A percentile compares a stretch with the other conserved stretches of the same genome.
Conservation (phyloP, 257 asterid genomes). For the Rhazya stricta region DNA sequence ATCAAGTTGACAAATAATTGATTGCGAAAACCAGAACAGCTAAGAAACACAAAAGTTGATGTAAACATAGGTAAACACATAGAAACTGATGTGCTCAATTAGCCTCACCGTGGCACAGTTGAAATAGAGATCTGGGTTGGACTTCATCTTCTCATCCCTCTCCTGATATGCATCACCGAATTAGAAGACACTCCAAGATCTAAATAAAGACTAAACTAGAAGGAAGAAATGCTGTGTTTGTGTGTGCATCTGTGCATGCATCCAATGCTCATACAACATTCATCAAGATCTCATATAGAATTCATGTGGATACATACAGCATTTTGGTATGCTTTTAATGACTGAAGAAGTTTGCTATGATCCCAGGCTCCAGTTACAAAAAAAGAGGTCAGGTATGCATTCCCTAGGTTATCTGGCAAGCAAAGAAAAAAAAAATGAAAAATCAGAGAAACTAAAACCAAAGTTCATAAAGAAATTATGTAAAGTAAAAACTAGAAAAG, state of each 20-base stretch:
- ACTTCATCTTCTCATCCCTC: constrained; percentile 76
- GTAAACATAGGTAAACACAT: background rate
- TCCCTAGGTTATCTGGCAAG: constrained; percentile 78
- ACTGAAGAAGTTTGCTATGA: constrained; percentile 62
- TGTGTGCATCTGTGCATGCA: background rate
- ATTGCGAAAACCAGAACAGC: constrained; percentile 2
- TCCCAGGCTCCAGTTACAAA: constrained; percentile 90
- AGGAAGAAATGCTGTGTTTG: background rate
- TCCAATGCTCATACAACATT: background rate
- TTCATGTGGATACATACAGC: constrained; percentile 55
- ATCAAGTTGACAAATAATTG: background rate
- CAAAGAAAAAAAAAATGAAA: constrained; percentile 6
- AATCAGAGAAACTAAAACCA: background rate
- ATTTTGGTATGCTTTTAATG: constrained; percentile 90
- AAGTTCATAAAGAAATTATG: constrained; percentile 9
- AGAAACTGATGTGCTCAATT: background rate
- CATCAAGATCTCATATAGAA: background rate
- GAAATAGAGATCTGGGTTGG: constrained; percentile 84
- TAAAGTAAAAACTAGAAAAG: constrained; percentile 4
- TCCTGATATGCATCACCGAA: constrained; percentile 48
- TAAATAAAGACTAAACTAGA: background rate
- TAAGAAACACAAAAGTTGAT: background rate
- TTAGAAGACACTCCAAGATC: constrained; percentile 6
- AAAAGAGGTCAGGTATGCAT: constrained; percentile 82
- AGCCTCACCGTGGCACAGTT: constrained; percentile 81